Evolutionary conservation across 768 basidiomycete species (phyloP).

Genomic region (Holtermanniella nyarrowii): DNA sequence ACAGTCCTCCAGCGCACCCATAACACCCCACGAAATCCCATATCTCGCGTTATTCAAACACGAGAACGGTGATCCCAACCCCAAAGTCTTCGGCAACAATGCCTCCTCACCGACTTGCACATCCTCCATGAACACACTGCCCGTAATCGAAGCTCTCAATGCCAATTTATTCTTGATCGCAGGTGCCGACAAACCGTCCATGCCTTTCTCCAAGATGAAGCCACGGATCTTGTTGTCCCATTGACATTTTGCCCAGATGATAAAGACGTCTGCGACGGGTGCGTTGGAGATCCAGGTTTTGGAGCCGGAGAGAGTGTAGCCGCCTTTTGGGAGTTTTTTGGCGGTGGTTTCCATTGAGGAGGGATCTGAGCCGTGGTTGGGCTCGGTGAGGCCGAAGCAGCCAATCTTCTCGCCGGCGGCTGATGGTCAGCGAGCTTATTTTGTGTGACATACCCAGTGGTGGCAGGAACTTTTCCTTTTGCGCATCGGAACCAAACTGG

Average conservation of each 20-base stretch:
- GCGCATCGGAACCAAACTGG: constrained; percentile 72
- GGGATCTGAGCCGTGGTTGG: constrained; percentile 93
- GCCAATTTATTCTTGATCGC: constrained; percentile 89
- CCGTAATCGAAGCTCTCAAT: constrained; percentile 55
- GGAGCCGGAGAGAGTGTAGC: constrained; percentile 75
- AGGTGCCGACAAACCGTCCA: constrained; percentile 70
- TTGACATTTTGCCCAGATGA: constrained; percentile 85
- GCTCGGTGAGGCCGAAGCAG: constrained; percentile 91
- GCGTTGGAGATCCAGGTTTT: constrained; percentile 98
- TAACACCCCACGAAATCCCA: constrained; percentile 89
- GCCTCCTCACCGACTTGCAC: constrained; percentile 66
- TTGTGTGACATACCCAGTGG: constrained; percentile 51
- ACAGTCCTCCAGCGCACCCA: constrained; percentile 92
- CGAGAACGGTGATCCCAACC: constrained; percentile 76
- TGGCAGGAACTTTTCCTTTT: constrained; percentile 86
- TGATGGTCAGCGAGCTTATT: constrained; percentile 30
- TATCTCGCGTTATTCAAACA: constrained; percentile 85
- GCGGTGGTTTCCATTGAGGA: constrained; percentile 96
- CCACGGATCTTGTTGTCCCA: constrained; percentile 88
- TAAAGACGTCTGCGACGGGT: constrained; percentile 83
- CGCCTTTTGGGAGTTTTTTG: constrained; percentile 64
- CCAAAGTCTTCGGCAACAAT: constrained; percentile 64
- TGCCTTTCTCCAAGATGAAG: constrained; percentile 80
- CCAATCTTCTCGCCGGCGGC: constrained; percentile 79
- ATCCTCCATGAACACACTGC: constrained; percentile 72